Base-by-base conservation (phyloP, 768 basidiomycete genomes). In the Termitomyces sp. region DNA sequence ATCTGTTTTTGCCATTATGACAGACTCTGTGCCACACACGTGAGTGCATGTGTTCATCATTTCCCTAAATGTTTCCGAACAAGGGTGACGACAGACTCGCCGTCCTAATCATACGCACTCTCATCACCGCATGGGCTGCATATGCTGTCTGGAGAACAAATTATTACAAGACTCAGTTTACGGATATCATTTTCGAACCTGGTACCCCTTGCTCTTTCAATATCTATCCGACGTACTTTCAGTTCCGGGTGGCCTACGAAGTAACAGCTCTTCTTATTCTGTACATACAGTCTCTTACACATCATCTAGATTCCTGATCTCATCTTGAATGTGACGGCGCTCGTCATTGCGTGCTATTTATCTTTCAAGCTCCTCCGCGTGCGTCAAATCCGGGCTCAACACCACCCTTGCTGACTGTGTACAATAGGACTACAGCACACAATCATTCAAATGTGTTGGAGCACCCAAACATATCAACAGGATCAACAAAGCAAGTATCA, bases 1-100 rank as follows among this genome's bases (percentile, higher is more conserved):
- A 29, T 79, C 81, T n/a, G 60, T 78, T n/a, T 66, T 78, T 29
- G 79, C 77, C 2, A 75, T 84, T 56, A 59, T 78, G 18, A 73
- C 73, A 37, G 78, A 81, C 56, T 84, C 82, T 1, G 75, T 82
- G 2, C 80, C 84, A 18, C 83, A 85, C 62, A 66, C 78, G 82
- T 83, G 60, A 55, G 77, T 57, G 15, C 20, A 39, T 24, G 46
- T 18, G 31, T 22, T 20, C 31, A 10, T 29, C n/a, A 26, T 10
- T 59, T 29, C 10, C 3, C 22, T 12, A 29, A 26, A 12, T 24
- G 0, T 15, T 20, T 16, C 15, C 8, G 20, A 46, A 12, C 8
- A 28, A 36, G 6, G 22, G 20, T 16, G 36, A 37, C 20, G 12
- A 46, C 54, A 55, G 45, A 36, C 45, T 47, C 26, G 10, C 83